These are phyloP conservation scores for Cercophora sp. DNA, from an alignment of 495 filamentous ascomycete species.

Conservation along the genomic window DNA sequence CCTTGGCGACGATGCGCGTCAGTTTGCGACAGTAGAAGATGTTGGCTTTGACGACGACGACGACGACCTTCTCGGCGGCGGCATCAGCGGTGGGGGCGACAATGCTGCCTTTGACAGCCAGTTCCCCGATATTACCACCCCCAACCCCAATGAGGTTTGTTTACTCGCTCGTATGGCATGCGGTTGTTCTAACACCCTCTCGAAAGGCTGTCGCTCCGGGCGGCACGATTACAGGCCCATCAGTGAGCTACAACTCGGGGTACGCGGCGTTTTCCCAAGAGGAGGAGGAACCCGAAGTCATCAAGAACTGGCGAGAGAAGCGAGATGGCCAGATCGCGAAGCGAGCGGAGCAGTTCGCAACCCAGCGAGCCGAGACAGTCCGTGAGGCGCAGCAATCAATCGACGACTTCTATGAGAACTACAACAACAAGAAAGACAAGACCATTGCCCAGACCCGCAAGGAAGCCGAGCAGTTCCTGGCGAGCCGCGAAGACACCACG, in stretches of 20 bases:
- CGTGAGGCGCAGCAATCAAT: constrained; percentile 83
- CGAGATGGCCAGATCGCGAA: constrained; percentile 72
- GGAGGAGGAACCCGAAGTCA: constrained; percentile 82
- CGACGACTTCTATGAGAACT: constrained; percentile 99
- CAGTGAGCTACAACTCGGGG: constrained; percentile 66
- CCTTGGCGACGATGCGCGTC: constrained; percentile 86
- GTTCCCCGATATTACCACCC: constrained; percentile 77
- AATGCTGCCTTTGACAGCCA: constrained; percentile 76
- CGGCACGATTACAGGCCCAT: constrained; percentile 77
- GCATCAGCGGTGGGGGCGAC: constrained; percentile 42
- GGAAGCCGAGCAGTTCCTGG: constrained; percentile 93
- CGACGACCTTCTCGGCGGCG: constrained; percentile 74
- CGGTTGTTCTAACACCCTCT: constrained; percentile 20
- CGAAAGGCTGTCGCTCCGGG: constrained; percentile 76
- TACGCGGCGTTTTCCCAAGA: constrained; percentile 50
- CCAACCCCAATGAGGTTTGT: too few relatives aligned
- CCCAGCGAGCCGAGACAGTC: constrained; percentile 76
- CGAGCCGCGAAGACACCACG: constrained; percentile 81
- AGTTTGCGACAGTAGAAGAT: constrained; percentile 80
- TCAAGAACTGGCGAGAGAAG: constrained; percentile 88
- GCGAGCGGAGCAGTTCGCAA: constrained; percentile 69
- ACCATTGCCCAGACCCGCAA: constrained; percentile 72
- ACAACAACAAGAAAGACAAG: constrained; percentile 97
- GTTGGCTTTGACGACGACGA: constrained; percentile 62
- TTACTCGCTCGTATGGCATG: too few relatives aligned